phyloP scores from a whole-genome alignment of 768 basidiomycete genomes.

The Mycena vitilis region DNA sequence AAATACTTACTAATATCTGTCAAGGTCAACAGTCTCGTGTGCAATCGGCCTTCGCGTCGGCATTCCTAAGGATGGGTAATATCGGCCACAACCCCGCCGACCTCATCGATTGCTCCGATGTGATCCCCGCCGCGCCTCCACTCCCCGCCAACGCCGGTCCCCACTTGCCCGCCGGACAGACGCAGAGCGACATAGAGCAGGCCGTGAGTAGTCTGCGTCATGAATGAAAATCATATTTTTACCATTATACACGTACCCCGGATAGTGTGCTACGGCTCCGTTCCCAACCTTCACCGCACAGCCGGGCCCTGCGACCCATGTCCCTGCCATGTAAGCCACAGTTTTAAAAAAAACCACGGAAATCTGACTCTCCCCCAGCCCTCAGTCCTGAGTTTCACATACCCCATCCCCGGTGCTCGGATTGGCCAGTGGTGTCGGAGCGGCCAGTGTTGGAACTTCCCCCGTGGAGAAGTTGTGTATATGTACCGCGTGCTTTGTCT shows the following conservation, averaged over 20 bases:
- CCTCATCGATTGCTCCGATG: constrained; percentile 31
- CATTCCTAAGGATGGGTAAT: constrained; percentile 38
- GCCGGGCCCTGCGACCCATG: constrained; percentile 29
- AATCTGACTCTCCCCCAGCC: too few species aligned
- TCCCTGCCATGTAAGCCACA: constrained; percentile 30
- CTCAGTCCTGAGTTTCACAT: neutral
- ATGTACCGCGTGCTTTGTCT: too few species aligned
- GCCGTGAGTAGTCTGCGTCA: constrained; percentile 12
- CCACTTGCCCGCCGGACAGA: constrained; percentile 33
- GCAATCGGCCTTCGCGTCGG: constrained; percentile 33
- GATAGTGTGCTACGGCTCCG: constrained; percentile 27
- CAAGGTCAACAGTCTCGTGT: constrained; percentile 35
- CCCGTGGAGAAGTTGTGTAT: too few species aligned
- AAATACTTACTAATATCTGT: neutral
- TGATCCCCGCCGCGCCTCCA: constrained; percentile 36
- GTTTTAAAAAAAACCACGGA: too few species aligned
- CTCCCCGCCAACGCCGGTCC: constrained; percentile 9
- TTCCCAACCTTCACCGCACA: constrained; percentile 37
- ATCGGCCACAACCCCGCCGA: constrained; percentile 37
- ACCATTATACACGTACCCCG: neutral
- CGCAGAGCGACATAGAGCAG: constrained; percentile 33
- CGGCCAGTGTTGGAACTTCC: too few species aligned
- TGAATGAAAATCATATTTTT: neutral
- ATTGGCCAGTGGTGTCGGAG: too few species aligned
- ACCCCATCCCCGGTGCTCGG: too few species aligned